phyloP scores from a whole-genome alignment of 345 rosid species.

The Nasturtium officinale region DNA sequence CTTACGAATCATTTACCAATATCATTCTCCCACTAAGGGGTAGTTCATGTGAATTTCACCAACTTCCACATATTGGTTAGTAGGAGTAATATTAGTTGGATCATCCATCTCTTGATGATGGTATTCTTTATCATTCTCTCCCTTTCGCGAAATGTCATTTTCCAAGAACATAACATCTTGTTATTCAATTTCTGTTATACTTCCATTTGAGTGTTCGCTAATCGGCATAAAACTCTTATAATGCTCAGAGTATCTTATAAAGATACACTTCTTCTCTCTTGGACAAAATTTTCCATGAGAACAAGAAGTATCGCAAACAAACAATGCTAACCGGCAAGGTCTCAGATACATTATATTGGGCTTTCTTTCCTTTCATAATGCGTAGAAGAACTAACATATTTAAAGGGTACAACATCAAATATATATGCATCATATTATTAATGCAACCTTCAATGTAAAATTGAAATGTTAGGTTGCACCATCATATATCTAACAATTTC shows the following conservation, averaged over 20 bases:
- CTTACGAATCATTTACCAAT: too few relatives aligned
- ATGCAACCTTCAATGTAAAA: not conserved
- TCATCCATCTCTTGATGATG: not conserved
- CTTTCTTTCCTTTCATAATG: too few relatives aligned
- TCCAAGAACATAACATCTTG: too few relatives aligned
- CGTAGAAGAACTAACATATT: not conserved
- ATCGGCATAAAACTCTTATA: too few relatives aligned
- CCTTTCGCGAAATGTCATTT: not conserved
- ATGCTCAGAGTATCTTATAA: too few relatives aligned
- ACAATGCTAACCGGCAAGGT: too few relatives aligned
- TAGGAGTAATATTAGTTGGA: not conserved
- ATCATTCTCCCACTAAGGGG: not conserved
- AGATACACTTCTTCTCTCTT: not conserved
- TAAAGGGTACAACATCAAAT: not conserved
- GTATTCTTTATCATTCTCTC: too few relatives aligned
- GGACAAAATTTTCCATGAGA: too few relatives aligned
- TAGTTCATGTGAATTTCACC: not conserved
- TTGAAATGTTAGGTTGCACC: not conserved
- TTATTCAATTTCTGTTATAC: too few relatives aligned
- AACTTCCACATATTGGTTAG: not conserved
- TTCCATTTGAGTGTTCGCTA: too few relatives aligned
- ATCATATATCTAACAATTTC: not conserved
- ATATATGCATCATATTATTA: too few relatives aligned
- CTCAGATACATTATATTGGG: too few relatives aligned
- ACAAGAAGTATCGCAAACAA: not conserved